Conservation (phyloP, 75 land plant genomes). For the Pinus tabuliformis region DNA sequence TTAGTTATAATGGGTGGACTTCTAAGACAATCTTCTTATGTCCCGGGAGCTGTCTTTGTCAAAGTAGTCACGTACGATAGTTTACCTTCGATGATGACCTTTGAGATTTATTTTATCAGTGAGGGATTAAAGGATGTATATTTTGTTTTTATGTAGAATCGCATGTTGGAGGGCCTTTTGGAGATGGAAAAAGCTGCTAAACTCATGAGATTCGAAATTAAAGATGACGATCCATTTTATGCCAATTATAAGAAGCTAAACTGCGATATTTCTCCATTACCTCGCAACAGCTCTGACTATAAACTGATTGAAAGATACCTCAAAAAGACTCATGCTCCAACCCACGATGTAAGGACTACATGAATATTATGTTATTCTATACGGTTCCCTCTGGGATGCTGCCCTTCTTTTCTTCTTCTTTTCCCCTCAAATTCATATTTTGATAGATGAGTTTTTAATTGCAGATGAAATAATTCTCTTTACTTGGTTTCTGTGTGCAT, state of each 20-base stretch:
- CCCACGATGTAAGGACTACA: constrained; percentile 65
- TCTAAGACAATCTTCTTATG: no score
- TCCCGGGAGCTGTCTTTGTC: no score
- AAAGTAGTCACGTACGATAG: no score
- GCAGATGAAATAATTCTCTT: not conserved
- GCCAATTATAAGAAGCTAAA: constrained; percentile 78
- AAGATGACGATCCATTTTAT: constrained; percentile 79
- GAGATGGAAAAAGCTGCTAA: constrained; percentile 96
- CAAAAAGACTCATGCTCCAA: constrained; percentile 89
- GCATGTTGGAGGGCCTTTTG: constrained; percentile 91
- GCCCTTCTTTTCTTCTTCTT: not conserved
- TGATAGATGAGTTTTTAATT: not conserved
- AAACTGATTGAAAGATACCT: constrained; percentile 75
- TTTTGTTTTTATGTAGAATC: constrained; percentile 37
- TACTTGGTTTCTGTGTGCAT: not conserved
- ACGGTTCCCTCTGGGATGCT: no score
- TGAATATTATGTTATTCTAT: no score
- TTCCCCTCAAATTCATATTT: not conserved
- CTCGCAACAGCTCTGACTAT: constrained; percentile 85
- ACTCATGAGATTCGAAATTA: constrained; percentile 67
- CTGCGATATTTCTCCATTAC: constrained; percentile 70
- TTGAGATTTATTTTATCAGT: no score
- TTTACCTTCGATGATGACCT: no score
- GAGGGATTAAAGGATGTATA: no score
- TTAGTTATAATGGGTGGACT: no score